Percentiles rank a stretch among this genome's conserved stretches.
Conservation (phyloP, 495 filamentous ascomycete species). For the Aspergillus heteromorphus region DNA sequence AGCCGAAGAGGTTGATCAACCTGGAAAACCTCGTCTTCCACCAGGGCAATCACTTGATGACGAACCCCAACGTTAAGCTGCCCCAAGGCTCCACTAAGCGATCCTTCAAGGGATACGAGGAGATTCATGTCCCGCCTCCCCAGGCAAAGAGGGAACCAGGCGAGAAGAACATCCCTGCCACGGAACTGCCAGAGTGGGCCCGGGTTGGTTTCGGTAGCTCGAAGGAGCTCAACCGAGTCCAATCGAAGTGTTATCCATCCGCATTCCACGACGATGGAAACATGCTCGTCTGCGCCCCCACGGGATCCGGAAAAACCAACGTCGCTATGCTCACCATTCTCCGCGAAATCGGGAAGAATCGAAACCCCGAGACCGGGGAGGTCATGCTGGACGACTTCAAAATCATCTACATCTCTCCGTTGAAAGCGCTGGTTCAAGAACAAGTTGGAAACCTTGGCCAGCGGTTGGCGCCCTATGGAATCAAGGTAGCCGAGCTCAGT, state of each 20-base stretch:
- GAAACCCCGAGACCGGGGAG: slow-evolving; percentile 78
- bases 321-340: slow-evolving; percentile 97
- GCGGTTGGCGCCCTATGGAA: slow-evolving; percentile 82
- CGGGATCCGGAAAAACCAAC: slow-evolving; percentile 97
- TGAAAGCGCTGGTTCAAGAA: slow-evolving; percentile 95
- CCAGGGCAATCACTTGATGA: slow-evolving; percentile 98
- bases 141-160: slow-evolving; percentile 75
- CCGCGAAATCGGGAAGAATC: slow-evolving; percentile 93
- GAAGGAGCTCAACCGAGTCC: slow-evolving; percentile 86
- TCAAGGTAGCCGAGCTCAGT: slow-evolving; percentile 88
- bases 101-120: slow-evolving; percentile 95
- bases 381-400: slow-evolving; percentile 96
- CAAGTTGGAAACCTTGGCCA: slow-evolving; percentile 96
- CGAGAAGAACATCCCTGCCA: slow-evolving; percentile 73
- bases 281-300: slow-evolving; percentile 95
- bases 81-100: slow-evolving; percentile 92
- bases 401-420: slow-evolving; percentile 87
- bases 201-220: slow-evolving; percentile 74
- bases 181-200: slow-evolving; percentile 90
- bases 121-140: slow-evolving; percentile 92
- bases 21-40: slow-evolving; percentile 95
- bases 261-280: slow-evolving; percentile 96
- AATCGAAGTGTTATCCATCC: slow-evolving; percentile 83
- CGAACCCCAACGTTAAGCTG: slow-evolving; percentile 90
- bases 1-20: slow-evolving; percentile 83